Percentiles rank a stretch among this genome's conserved stretches.
Conservation (phyloP, 306 rosid genomes). For the Vicia sativa region DNA sequence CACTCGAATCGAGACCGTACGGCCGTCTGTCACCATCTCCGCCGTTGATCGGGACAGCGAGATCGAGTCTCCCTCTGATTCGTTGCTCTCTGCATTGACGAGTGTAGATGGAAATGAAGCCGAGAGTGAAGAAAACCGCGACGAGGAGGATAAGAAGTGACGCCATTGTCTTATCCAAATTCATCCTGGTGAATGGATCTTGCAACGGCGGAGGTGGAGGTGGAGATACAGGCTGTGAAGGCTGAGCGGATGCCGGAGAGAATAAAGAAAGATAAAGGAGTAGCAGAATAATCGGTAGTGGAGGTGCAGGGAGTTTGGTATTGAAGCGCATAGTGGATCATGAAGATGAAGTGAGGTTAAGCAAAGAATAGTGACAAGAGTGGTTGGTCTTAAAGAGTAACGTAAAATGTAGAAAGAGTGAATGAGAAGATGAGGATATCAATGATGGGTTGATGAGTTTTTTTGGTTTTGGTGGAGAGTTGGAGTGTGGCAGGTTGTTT, state of each 20-base stretch:
- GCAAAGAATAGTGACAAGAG: neutral
- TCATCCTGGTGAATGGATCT: conserved; percentile 6
- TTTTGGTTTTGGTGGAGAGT: neutral
- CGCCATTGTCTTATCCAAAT: conserved; percentile 51
- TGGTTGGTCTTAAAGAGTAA: neutral
- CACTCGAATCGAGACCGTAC: conserved; percentile 58
- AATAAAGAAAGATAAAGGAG: conserved; percentile 22
- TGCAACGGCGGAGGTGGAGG: neutral
- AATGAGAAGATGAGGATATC: neutral
- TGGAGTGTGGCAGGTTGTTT: neutral
- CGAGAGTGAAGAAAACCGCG: conserved; percentile 55
- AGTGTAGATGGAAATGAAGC: conserved; percentile 73
- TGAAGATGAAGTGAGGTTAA: neutral
- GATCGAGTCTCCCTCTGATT: conserved; percentile 33
- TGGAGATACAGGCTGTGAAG: neutral
- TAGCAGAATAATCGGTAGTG: neutral
- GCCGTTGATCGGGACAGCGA: conserved; percentile 10
- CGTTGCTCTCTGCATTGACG: conserved; percentile 64
- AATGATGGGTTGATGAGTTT: neutral
- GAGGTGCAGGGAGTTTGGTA: neutral
- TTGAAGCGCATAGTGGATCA: neutral
- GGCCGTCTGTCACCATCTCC: neutral
- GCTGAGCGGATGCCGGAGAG: conserved; percentile 43
- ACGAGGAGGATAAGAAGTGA: conserved; percentile 51
- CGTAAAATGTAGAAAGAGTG: neutral